Conservation (phyloP, 2,329 filamentous ascomycete species). For the Aspergillus phoenicis region DNA sequence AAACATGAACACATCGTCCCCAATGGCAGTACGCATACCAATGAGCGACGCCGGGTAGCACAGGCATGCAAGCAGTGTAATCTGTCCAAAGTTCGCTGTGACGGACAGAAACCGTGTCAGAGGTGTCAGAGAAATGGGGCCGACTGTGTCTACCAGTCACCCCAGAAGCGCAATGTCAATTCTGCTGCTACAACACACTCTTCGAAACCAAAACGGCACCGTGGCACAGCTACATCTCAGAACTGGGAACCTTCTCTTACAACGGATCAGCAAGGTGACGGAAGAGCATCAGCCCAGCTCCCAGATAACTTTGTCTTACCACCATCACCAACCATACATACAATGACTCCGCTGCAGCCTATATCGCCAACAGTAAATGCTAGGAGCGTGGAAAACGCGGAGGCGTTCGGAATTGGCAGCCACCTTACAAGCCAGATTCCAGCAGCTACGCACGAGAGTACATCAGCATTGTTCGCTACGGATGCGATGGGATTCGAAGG, state of each 20-base stretch:
- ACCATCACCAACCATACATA: background rate
- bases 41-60: constrained; percentile 5
- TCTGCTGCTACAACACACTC: background rate
- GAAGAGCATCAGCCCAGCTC: background rate
- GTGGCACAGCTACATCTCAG: background rate
- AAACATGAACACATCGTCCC: background rate
- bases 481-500: background rate
- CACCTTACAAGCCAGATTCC: background rate
- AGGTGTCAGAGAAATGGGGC: background rate
- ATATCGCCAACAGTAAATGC: background rate
- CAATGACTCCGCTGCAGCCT: background rate
- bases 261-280: background rate
- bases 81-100: constrained; percentile 8
- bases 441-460: background rate
- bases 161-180: constrained; percentile 1
- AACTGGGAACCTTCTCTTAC: background rate
- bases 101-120: background rate
- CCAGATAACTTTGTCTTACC: background rate
- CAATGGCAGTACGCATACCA: background rate
- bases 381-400: background rate
- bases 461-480: background rate
- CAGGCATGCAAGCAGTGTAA: constrained; percentile 6
- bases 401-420: background rate
- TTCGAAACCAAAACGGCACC: background rate
- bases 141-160: background rate